Evolutionary conservation across 208 protist genomes (phyloP), one percentile per base, ranked within the genome.

Genomic region (Phytomonas francai): DNA sequence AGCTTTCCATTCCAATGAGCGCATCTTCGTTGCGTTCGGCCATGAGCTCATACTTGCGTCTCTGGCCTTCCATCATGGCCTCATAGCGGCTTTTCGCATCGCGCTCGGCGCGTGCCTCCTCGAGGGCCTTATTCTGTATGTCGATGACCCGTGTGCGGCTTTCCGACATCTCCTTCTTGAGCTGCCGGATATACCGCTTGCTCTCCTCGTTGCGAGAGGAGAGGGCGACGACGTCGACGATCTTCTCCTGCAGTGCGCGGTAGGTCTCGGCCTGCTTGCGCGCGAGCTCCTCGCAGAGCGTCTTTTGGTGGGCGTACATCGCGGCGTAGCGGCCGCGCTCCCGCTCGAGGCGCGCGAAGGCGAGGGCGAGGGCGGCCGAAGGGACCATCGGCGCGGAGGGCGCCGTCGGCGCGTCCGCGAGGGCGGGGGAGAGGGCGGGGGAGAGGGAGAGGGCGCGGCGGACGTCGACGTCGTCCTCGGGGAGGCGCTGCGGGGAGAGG

Each of bases 271-370:
- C 74, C 54, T 92, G 81, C 75, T 81, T 88, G n/a, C 85, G 77
- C 6, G 83, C 72, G 83, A 92, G 89, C 39, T 90, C 87, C 72
- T 93, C 85, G 74, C 92, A 93, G 8, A 95, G 76, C 9, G 72
- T 73, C 61, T 85, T 84, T 59, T 95, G 90, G 73, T 95, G 90
- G 62, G 93, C 87, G 65, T 93, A 95, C 90, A 95, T 95, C 65
- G 92, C 91, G 59, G 86, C 76, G 62, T 77, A 91, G 31, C 85
- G 87, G 65, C 90, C 84, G 25, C 90, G 83, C 71, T 95, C 87
- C 33, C 77, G 71, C 72, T 88, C 76, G 69, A 93, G 42, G 22
- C 49, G 60, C 76, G 91, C 84, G 56, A 81, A 87, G 8, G 89
- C 81, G 6, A 1, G 11, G 7, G 28, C 1, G 29, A n/a, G n/a